Evolutionary conservation across 805 yeast genomes (phyloP), one percentile per base, ranked within the genome.

Genomic region (Wickerhamiella alocasiicola): DNA sequence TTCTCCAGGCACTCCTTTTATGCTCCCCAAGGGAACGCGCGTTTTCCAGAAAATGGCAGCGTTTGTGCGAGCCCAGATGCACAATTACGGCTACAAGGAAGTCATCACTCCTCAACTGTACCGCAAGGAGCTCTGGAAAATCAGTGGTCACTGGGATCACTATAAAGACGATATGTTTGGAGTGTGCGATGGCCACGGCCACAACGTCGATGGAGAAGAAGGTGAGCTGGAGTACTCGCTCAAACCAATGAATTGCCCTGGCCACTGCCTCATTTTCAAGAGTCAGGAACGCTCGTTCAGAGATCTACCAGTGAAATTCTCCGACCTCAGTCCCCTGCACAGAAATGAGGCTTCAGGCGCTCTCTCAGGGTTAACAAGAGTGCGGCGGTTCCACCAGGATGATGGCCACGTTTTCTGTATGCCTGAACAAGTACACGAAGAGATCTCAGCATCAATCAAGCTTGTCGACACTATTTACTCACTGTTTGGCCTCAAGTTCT

Each of bases 371-470:
- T 65, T 91, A 27, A 91, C 97, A 0, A 68, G 98, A 43, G 95
- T 91, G 3, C 72, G 98, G 44, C 67, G 95, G 47, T 91, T 91
- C 62, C 98, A 91, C 60, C 98, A 91, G 62, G 98, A 91, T 59
- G 98, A 91, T 58, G 97, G 96, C 6, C 98, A 91, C 53, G 87
- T 91, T 20, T 91, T 91, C 58, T 91, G 98, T 56, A 73, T 78
- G 2, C 67, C 71, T 26, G 74, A 70, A 5, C 98, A 91, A 61
- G 77, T 91, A 36, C 71, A 70, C 36, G 51, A 57, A 23, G 98
- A 91, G 55, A 85, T 91, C 36, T 53, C 67, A 7, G 71, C 74
- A 42, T 81, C 91, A 9, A 66, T 91, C 43, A 68, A 74, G 51
- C 65, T 91, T 53, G 72, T 91, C 41, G 79, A 78, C 52, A 70